Evolutionary conservation across 345 rosid species (phyloP).

Genomic region (Murraya koenigii): DNA sequence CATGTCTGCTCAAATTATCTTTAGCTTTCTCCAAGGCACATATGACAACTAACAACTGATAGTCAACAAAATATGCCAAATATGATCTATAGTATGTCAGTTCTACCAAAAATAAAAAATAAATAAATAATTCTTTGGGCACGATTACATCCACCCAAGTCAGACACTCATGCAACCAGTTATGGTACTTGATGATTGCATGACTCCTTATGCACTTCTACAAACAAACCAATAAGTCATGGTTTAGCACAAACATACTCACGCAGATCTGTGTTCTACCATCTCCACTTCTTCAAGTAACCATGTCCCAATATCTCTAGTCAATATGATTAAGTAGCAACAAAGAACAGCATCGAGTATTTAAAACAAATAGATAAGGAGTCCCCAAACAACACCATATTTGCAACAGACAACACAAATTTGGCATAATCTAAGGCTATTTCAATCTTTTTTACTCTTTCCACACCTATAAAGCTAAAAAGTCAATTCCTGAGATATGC

Average conservation of each 20-base stretch:
- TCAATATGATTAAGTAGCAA: too few relatives aligned
- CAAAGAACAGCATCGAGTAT: not conserved
- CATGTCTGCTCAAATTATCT: not conserved
- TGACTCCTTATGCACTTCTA: not conserved
- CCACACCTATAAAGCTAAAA: not conserved
- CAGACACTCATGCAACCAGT: not conserved
- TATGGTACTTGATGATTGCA: not conserved
- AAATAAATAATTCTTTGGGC: too few relatives aligned
- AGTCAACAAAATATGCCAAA: not conserved
- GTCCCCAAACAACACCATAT: not conserved
- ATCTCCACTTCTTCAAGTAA: not conserved
- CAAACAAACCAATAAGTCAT: not conserved
- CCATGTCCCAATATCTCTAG: not conserved
- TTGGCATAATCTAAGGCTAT: not conserved
- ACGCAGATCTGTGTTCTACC: not conserved
- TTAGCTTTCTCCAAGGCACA: not conserved
- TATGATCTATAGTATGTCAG: too few relatives aligned
- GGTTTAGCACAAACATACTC: not conserved
- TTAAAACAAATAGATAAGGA: not conserved
- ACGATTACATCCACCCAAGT: too few relatives aligned
- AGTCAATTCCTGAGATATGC: not conserved
- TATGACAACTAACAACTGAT: not conserved
- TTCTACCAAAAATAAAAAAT: too few relatives aligned
- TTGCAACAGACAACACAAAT: not conserved
- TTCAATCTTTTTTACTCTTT: not conserved